phyloP scores from a whole-genome alignment of 2,329 filamentous ascomycete species.

The Exophiala sp. region DNA sequence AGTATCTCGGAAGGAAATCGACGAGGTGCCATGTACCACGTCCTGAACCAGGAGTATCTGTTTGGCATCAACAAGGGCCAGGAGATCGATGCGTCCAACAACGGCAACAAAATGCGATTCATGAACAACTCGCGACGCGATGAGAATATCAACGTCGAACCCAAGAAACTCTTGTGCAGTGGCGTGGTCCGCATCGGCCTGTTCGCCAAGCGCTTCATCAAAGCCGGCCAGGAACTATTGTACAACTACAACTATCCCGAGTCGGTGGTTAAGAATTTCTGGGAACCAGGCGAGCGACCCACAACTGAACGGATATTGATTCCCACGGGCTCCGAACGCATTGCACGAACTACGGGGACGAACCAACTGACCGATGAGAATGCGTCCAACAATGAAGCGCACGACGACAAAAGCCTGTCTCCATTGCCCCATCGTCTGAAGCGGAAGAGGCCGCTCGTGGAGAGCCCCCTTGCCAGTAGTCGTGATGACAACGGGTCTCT shows the following conservation, averaged over 20 bases:
- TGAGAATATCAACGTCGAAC: constrained; percentile 55
- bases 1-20: constrained; percentile 63
- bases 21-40: constrained; percentile 51
- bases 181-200: constrained; percentile 72
- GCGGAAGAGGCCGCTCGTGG: constrained; percentile 10
- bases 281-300: constrained; percentile 27
- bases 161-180: constrained; percentile 66
- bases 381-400: background rate
- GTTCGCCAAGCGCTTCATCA: constrained; percentile 60
- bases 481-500: background rate
- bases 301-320: constrained; percentile 10
- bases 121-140: constrained; percentile 66
- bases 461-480: constrained; percentile 1
- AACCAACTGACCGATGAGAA: constrained; percentile 12
- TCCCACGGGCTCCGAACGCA: constrained; percentile 10
- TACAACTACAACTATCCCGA: constrained; percentile 66
- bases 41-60: constrained; percentile 41
- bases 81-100: constrained; percentile 64
- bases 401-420: constrained; percentile 10
- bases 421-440: constrained; percentile 6
- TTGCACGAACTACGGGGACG: constrained; percentile 9
- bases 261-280: constrained; percentile 25
- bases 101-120: constrained; percentile 75
- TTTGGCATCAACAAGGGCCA: constrained; percentile 50
- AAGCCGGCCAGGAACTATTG: constrained; percentile 68